Evolutionary conservation across 1,284 basidiomycete species (phyloP).

Genomic region (Uromyces viciae-fabae): DNA sequence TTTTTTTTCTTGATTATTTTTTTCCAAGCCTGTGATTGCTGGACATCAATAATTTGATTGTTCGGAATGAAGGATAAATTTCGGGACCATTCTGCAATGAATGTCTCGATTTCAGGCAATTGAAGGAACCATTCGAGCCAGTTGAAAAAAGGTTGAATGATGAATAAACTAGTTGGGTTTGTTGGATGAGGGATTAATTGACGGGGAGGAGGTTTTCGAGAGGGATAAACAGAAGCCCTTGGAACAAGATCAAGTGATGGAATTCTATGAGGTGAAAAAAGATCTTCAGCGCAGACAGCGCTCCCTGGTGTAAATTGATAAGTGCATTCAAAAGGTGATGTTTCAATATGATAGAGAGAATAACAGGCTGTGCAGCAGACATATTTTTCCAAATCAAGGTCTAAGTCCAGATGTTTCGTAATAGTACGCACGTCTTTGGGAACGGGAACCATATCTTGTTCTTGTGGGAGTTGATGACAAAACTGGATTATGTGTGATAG

Average conservation of each 20-base stretch:
- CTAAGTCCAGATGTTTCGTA: not conserved
- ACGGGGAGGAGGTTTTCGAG: too few relatives aligned
- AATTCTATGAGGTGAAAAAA: too few relatives aligned
- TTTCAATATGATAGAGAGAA: not conserved
- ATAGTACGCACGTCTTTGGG: not conserved
- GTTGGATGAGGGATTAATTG: not conserved
- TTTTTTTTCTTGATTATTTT: not conserved
- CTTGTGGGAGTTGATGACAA: too few relatives aligned
- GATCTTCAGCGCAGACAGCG: not conserved
- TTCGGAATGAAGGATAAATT: not conserved
- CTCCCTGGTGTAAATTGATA: not conserved
- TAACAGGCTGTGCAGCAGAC: not conserved
- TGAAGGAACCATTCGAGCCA: constrained; percentile 12
- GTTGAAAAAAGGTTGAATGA: not conserved
- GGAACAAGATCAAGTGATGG: too few relatives aligned
- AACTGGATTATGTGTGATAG: too few relatives aligned
- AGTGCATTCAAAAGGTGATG: not conserved
- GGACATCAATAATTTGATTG: not conserved
- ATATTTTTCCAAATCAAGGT: not conserved
- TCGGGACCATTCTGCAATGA: not conserved
- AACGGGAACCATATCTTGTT: too few relatives aligned
- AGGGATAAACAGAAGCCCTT: too few relatives aligned
- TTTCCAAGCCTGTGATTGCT: not conserved
- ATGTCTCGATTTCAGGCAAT: not conserved
- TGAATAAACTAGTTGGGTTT: not conserved